Evolutionary conservation across 208 protist genomes (phyloP).

Genomic region (Acanthamoeba healyi): DNA sequence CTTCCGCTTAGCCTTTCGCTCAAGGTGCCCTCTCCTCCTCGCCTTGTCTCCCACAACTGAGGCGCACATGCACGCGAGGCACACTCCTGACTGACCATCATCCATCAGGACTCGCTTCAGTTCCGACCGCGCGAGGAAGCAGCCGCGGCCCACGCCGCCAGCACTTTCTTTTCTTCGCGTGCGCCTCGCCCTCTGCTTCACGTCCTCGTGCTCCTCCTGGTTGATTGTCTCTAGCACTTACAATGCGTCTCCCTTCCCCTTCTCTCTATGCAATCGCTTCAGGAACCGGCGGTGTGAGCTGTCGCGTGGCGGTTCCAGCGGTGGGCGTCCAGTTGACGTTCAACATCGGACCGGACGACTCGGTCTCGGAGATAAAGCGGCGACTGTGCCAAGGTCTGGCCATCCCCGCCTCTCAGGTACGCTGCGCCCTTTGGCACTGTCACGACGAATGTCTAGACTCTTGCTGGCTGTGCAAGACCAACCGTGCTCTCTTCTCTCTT

Average conservation of each 20-base stretch:
- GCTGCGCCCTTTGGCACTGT: not conserved
- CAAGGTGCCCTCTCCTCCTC: not conserved
- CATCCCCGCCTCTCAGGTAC: not conserved
- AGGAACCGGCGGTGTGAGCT: not conserved
- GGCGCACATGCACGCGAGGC: not conserved
- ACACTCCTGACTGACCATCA: not conserved
- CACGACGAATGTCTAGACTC: too few relatives aligned
- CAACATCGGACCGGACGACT: conserved; percentile 22
- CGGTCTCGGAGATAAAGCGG: not conserved
- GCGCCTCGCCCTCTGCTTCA: not conserved
- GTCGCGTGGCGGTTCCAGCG: not conserved
- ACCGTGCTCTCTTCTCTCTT: not conserved
- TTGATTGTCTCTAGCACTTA: too few relatives aligned
- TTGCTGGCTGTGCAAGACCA: too few relatives aligned
- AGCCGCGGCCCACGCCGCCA: not conserved
- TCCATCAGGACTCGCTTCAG: not conserved
- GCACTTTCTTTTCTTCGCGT: not conserved
- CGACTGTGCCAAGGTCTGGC: not conserved
- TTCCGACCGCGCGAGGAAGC: not conserved
- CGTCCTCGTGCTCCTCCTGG: too few relatives aligned
- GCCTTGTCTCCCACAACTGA: not conserved
- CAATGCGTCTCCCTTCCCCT: too few relatives aligned
- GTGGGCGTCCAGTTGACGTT: not conserved
- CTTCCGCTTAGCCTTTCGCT: not conserved
- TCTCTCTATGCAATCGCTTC: too few relatives aligned